Evolutionary conservation across 176 grass and related monocot genomes (phyloP).

Genomic region (Dendrocalamus sinicus): DNA sequence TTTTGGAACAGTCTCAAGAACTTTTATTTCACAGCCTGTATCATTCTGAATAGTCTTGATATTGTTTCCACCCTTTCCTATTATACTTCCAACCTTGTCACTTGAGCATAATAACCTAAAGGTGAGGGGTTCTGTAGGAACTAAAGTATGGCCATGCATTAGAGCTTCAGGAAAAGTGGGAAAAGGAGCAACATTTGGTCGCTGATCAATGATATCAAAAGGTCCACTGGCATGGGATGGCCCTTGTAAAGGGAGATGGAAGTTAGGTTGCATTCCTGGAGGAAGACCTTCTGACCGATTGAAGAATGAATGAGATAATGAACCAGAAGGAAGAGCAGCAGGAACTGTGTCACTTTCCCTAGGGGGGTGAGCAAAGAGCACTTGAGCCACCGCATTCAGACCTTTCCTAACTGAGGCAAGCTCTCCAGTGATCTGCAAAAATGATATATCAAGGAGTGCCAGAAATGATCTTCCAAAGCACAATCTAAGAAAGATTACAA

Average conservation of each 20-base stretch:
- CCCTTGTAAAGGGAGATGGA: slow-evolving; percentile 57
- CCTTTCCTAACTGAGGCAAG: slow-evolving; percentile 78
- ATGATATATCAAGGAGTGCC: slow-evolving; percentile 35
- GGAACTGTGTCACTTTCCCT: slow-evolving; percentile 52
- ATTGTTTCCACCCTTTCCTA: slow-evolving; percentile 83
- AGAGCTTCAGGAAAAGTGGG: slow-evolving; percentile 58
- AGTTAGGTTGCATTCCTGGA: slow-evolving; percentile 65
- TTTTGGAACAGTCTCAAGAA: slow-evolving; percentile 74
- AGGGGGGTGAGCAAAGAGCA: slow-evolving; percentile 74
- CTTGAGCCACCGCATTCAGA: slow-evolving; percentile 62
- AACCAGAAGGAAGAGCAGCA: slow-evolving; percentile 46
- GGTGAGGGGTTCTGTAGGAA: slow-evolving; percentile 60
- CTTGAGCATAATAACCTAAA: slow-evolving; percentile 82
- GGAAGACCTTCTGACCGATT: slow-evolving; percentile 54
- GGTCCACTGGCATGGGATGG: slow-evolving; percentile 50
- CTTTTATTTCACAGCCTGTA: slow-evolving; percentile 92
- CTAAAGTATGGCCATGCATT: slow-evolving; percentile 48
- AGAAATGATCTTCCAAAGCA: slow-evolving; percentile 43
- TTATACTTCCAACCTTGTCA: slow-evolving; percentile 84
- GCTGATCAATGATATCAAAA: slow-evolving; percentile 49
- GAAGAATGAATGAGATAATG: slow-evolving; percentile 53
- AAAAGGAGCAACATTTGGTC: slow-evolving; percentile 56
- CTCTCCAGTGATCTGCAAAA: slow-evolving; percentile 77
- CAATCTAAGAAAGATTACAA: slow-evolving; percentile 39
- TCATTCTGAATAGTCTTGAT: slow-evolving; percentile 85